Conservation (phyloP, 495 filamentous ascomycete species). For the Glonium stellatum region DNA sequence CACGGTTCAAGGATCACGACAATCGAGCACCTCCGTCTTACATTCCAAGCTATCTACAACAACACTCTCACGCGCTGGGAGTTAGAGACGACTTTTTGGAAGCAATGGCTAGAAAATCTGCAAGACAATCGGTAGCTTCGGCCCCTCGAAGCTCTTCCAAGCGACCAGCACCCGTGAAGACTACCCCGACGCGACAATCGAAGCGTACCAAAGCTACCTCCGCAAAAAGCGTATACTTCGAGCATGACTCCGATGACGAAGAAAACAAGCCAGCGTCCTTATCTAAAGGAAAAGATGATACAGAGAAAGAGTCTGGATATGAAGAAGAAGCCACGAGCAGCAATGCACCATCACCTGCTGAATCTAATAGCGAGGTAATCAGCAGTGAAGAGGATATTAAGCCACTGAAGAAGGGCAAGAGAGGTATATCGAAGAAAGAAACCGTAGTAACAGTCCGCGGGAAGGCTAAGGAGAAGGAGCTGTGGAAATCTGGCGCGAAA, state of each 20-base stretch:
- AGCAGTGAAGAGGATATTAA: slow-evolving; percentile 31
- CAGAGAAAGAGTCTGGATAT: slow-evolving; percentile 35
- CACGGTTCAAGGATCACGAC: not conserved
- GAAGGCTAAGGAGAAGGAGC: slow-evolving; percentile 43
- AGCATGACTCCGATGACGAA: slow-evolving; percentile 31
- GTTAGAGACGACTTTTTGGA: not conserved
- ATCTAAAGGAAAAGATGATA: slow-evolving; percentile 28
- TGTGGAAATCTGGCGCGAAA: slow-evolving; percentile 53
- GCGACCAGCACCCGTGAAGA: slow-evolving; percentile 28
- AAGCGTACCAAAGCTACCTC: slow-evolving; percentile 49
- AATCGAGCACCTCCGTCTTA: not conserved
- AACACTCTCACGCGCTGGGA: not conserved
- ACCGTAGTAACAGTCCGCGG: slow-evolving; percentile 21
- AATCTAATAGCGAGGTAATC: slow-evolving; percentile 28
- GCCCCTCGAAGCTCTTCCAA: slow-evolving; percentile 26
- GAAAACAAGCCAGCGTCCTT: slow-evolving; percentile 26
- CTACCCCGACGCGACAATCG: slow-evolving; percentile 29
- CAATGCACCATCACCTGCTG: slow-evolving; percentile 1
- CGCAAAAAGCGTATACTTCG: slow-evolving; percentile 55
- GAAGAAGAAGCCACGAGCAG: slow-evolving; percentile 35
- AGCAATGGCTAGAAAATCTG: slow-evolving; percentile 17
- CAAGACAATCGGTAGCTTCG: slow-evolving; percentile 1
- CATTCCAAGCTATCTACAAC: not conserved
- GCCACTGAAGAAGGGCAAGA: slow-evolving; percentile 26
- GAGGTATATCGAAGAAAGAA: slow-evolving; percentile 19